A percentile compares a stretch with the other conserved stretches of the same genome.
Evolutionary conservation across 75 land plant genomes (phyloP).

Genomic region (Cupressus sempervirens): DNA sequence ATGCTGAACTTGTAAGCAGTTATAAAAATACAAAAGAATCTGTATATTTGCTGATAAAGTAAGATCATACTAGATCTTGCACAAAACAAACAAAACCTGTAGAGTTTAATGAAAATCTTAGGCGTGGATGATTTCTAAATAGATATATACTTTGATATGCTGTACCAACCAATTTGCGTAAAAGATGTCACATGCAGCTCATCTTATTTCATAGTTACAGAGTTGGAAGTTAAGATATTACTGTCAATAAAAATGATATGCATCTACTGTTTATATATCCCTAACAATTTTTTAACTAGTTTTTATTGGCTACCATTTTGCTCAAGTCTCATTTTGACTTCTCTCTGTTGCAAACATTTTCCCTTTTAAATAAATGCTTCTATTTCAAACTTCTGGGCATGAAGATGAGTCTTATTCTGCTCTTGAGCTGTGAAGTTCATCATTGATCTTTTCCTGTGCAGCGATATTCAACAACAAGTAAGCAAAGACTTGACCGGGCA

Average conservation of each 20-base stretch:
- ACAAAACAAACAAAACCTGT: neutral
- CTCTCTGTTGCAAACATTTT: neutral
- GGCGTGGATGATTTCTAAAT: neutral
- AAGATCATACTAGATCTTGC: neutral
- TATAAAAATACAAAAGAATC: too few species aligned
- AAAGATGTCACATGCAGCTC: neutral
- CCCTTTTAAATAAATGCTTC: neutral
- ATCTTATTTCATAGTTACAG: neutral
- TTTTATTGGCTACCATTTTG: neutral
- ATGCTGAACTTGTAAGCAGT: neutral
- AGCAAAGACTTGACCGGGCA: constrained; percentile 92
- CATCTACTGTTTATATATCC: neutral
- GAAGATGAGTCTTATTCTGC: neutral
- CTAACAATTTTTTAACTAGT: neutral
- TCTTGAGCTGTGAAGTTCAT: neutral
- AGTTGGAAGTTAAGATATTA: neutral
- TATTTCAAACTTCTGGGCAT: neutral
- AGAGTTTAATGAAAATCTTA: neutral
- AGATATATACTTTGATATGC: neutral
- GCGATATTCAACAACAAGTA: constrained; percentile 75
- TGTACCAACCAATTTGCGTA: neutral
- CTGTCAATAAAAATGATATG: neutral
- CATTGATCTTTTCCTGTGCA: constrained; percentile 22
- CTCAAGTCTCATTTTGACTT: neutral
- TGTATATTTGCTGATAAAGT: too few species aligned